A percentile compares a stretch with the other conserved stretches of the same genome.
Evolutionary conservation across 495 filamentous ascomycete species (phyloP).

Genomic region (Aspergillus hancockii): DNA sequence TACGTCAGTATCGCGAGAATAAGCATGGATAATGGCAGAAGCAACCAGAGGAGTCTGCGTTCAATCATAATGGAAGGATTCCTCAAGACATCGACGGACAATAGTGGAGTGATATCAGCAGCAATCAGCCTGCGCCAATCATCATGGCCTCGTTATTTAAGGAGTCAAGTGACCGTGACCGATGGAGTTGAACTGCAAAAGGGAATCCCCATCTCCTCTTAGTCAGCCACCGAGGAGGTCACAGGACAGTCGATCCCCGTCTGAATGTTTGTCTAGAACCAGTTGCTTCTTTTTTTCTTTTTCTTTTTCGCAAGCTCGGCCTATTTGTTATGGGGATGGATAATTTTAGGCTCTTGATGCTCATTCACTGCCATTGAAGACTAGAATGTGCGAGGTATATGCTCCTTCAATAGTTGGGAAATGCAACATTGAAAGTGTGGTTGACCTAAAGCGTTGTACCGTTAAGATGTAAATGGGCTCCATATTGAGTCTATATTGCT

Average conservation of each 20-base stretch:
- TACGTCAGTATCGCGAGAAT: not conserved
- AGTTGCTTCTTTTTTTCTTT: constrained; percentile 10
- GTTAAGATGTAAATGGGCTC: not conserved
- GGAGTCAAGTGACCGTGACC: constrained; percentile 27
- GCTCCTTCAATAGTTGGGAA: not conserved
- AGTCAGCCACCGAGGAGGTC: constrained; percentile 25
- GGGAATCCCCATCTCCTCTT: constrained; percentile 10
- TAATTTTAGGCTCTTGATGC: constrained; percentile 5
- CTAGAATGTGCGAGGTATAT: not conserved
- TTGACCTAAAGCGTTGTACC: not conserved
- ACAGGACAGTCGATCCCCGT: constrained; percentile 28
- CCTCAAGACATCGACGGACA: constrained; percentile 5
- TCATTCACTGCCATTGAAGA: constrained; percentile 1
- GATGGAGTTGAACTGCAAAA: constrained; percentile 14
- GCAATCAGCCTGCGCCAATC: constrained; percentile 18
- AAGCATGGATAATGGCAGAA: constrained; percentile 1
- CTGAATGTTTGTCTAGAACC: constrained; percentile 26
- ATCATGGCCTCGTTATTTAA: constrained; percentile 24
- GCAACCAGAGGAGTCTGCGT: not conserved
- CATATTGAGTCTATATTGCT: not conserved
- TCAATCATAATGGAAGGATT: constrained; percentile 4
- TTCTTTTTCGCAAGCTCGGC: not conserved
- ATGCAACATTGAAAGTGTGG: not conserved
- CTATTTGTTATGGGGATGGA: constrained; percentile 2
- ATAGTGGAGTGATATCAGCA: constrained; percentile 23